Conservation (phyloP, 345 rosid species). For the Citrus glauca region DNA sequence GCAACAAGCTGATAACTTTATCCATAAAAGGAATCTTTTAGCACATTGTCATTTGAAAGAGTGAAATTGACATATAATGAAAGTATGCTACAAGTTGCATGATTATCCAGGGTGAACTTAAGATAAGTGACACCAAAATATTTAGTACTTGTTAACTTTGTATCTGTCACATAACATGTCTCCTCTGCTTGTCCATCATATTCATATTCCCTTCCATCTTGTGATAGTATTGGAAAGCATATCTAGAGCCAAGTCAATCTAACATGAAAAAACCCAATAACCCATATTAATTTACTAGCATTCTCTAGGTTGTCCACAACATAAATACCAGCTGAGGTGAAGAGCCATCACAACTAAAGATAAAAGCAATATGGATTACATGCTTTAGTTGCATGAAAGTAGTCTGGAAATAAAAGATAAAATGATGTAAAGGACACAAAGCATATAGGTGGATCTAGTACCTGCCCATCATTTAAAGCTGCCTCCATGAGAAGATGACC, state of each 20-base stretch:
- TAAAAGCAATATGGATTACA: background rate
- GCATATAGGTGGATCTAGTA: constrained; percentile 16
- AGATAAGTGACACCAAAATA: background rate
- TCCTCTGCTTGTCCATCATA: constrained; percentile 77
- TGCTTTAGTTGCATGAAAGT: background rate
- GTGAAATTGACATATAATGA: background rate
- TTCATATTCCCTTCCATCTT: constrained; percentile 63
- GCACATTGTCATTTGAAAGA: background rate
- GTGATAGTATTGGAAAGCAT: constrained; percentile 39
- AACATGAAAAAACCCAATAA: constrained; percentile 1
- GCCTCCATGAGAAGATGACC: constrained; percentile 84
- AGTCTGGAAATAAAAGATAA: constrained; percentile 4
- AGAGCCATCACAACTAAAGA: background rate
- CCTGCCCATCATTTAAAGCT: constrained; percentile 72
- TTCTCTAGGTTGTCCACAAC: background rate
- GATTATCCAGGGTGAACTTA: background rate
- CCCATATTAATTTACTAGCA: background rate
- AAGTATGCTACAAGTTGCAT: background rate
- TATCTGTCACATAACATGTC: constrained; percentile 55
- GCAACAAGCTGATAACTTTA: background rate
- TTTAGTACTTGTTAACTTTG: background rate
- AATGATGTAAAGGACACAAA: constrained; percentile 5
- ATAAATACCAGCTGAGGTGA: background rate
- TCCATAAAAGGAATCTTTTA: background rate
- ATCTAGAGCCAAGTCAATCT: constrained; percentile 53